A percentile compares a stretch with the other conserved stretches of the same genome.
phyloP scores from a whole-genome alignment of 208 protist species.

The Trypanosoma brucei region DNA sequence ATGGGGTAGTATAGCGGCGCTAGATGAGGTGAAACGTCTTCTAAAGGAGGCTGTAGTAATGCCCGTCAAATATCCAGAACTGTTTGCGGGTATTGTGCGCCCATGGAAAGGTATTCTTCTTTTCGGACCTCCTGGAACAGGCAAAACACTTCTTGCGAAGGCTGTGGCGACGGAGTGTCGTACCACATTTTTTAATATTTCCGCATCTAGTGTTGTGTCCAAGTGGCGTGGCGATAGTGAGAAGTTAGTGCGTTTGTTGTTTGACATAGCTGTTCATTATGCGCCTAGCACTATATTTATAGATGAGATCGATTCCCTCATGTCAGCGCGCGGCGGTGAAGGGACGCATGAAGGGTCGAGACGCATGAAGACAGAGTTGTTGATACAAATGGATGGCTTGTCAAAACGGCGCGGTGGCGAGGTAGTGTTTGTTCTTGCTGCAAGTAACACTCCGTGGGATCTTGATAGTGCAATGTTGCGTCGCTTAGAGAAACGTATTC shows the following conservation, averaged over 20 bases:
- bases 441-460: constrained; percentile 93
- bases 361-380: constrained; percentile 92
- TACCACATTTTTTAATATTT: constrained; percentile 99
- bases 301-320: constrained; percentile 99
- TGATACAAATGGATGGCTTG: constrained; percentile 92
- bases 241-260: constrained; percentile 95
- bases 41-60: constrained; percentile 93
- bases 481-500: constrained; percentile 88
- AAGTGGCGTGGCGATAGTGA: constrained; percentile 98
- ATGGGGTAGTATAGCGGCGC: constrained; percentile 90
- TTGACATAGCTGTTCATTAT: constrained; percentile 91
- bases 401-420: constrained; percentile 69
- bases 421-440: constrained; percentile 90
- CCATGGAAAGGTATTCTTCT: constrained; percentile 96
- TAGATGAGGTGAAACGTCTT: constrained; percentile 90
- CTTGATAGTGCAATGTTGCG: constrained; percentile 92
- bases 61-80: constrained; percentile 86
- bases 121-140: constrained; percentile 96
- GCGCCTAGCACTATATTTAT: constrained; percentile 98
- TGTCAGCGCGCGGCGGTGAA: constrained; percentile 92
- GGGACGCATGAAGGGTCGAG: constrained; percentile 90
- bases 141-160: constrained; percentile 97
- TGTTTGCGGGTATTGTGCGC: constrained; percentile 89
- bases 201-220: constrained; percentile 92
- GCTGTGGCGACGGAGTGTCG: constrained; percentile 94